These are phyloP conservation scores for Sporisorium graminicola DNA, from an alignment of 1,284 basidiomycete genomes.

Conservation along the genomic window DNA sequence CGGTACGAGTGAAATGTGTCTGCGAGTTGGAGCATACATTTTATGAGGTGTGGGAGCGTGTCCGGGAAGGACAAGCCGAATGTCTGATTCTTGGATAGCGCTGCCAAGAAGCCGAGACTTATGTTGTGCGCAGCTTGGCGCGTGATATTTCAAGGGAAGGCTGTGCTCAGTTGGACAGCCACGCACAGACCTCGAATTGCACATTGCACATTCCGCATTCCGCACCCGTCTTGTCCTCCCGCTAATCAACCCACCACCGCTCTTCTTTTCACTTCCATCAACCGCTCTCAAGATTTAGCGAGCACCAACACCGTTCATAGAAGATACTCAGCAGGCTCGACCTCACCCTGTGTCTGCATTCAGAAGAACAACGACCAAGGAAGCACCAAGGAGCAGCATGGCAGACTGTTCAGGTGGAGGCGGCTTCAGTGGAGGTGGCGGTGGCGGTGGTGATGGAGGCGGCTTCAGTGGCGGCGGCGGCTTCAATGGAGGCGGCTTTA, in stretches of 20 bases:
- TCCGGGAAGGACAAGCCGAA: neutral
- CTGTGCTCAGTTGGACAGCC: neutral
- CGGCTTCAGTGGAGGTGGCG: conserved; percentile 1
- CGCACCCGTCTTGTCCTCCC: neutral
- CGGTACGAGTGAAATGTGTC: neutral
- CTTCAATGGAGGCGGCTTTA: neutral
- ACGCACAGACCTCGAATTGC: conserved; percentile 3
- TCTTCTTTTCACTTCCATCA: neutral
- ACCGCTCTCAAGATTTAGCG: no score
- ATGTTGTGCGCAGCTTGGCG: neutral
- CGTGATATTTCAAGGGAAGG: neutral
- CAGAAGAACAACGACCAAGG: neutral
- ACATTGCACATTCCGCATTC: neutral
- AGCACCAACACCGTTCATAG: neutral
- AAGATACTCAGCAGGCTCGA: neutral
- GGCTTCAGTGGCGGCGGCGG: conserved; percentile 12
- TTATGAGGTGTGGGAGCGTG: neutral
- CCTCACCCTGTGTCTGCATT: neutral
- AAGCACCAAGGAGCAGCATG: conserved; percentile 2
- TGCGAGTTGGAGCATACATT: no score
- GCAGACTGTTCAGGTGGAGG: conserved; percentile 6
- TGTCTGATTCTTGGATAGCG: neutral
- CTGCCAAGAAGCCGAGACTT: conserved; percentile 3
- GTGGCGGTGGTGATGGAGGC: conserved; percentile 5
- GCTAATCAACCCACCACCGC: no score